Base-by-base conservation (phyloP, 306 rosid genomes). In the Begonia loranthoides region DNA sequence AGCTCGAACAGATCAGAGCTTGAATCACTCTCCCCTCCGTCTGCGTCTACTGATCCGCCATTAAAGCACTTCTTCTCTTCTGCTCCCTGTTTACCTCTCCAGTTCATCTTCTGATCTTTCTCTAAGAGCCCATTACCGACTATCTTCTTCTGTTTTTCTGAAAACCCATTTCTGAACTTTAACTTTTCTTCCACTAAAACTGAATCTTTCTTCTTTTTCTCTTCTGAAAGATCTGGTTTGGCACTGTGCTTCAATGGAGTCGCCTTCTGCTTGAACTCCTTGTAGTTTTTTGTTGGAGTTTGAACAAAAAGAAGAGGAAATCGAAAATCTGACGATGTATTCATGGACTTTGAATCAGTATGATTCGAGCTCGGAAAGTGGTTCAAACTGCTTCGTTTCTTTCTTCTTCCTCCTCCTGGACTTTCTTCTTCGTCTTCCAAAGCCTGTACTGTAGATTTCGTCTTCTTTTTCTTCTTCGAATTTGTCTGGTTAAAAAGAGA, bases 1-100 rank as follows among this genome's bases (percentile, higher is more conserved):
- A 92, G 55, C 66, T 92, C 99, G 55, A 92, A 92, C 51, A 92
- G 80, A 71, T 92, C 99, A 41, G 99, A 92, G 50, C 96, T 92
- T 54, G 99, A 92, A 71, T 92, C 99, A 69, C 99, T 92, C 0
- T 80, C 96, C 28, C 73, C 96, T 40, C 87, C 97, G 12, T 67
- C 67, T 17, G 74, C 81, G 52, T 58, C 39, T 4, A 50, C 66
- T 61, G 58, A 61, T 64, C 66, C 41, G 19, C 58, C 38, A 61
- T 28, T 5, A 28, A 28, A 28, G 36, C 38, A 22, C 57, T 66
- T 57, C 10, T 41, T 70, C 64, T 62, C 63, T 9, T 68, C 72
- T 59, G 21, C 15, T 43, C 10, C 5, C 6, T 43, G 15, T 43
- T 49, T 49, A 0, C 10, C 21, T 15, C 52, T 49, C 19, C 15